Percentiles rank a stretch among this genome's conserved stretches.
Evolutionary conservation across 2,329 filamentous ascomycete genomes (phyloP).

Genomic region (Nannizzia gypsea): DNA sequence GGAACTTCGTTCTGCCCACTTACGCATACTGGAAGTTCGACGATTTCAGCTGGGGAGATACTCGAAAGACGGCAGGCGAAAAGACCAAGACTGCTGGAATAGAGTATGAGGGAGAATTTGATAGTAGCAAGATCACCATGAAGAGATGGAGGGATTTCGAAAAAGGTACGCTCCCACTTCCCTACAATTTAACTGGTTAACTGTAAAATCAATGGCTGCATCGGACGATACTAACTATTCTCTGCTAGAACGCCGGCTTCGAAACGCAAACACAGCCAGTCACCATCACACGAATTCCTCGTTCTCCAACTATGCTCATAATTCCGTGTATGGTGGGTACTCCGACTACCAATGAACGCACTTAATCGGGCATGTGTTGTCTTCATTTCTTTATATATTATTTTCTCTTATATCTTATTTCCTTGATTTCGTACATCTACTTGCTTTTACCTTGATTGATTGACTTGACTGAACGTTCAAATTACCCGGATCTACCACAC

Average conservation of each 20-base stretch:
- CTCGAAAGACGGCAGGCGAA: slow-evolving; percentile 85
- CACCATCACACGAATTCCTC: slow-evolving; percentile 16
- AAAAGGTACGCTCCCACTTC: slow-evolving; percentile 40
- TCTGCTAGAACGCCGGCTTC: slow-evolving; percentile 28
- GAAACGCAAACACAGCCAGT: slow-evolving; percentile 18
- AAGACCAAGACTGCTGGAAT: slow-evolving; percentile 76
- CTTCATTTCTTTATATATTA: background rate
- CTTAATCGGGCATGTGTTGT: background rate
- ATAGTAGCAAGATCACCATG: slow-evolving; percentile 98
- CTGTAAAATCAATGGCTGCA: background rate
- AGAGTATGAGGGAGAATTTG: slow-evolving; percentile 89
- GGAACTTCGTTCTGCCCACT: slow-evolving; percentile 89
- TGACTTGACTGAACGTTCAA: background rate
- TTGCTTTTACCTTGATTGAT: background rate
- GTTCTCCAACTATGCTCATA: slow-evolving; percentile 21
- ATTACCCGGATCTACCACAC: background rate
- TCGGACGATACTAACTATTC: background rate
- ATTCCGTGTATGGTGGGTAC: slow-evolving; percentile 25
- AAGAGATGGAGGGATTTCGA: slow-evolving; percentile 98
- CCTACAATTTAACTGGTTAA: background rate
- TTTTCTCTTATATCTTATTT: background rate
- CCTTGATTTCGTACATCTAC: background rate
- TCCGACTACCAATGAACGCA: slow-evolving; percentile 24
- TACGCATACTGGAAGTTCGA: slow-evolving; percentile 99
- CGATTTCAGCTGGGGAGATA: slow-evolving; percentile 98